Evolutionary conservation across 352 stramenopile genomes (phyloP).

Genomic region (Globisporangium spinosum): DNA sequence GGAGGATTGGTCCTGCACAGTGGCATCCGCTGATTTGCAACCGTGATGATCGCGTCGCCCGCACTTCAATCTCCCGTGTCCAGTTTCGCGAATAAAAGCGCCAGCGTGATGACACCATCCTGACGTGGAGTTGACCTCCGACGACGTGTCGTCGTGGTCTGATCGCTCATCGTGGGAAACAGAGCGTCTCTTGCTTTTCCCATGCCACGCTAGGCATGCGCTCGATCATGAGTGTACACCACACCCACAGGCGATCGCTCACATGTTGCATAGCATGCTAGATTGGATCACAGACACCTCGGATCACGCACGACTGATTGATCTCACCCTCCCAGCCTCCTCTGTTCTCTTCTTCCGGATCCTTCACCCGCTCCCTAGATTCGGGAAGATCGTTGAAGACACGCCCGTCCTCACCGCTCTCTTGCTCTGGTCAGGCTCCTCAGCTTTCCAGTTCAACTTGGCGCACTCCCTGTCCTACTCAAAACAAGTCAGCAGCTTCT

Average conservation of each 20-base stretch:
- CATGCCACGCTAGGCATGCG: background rate
- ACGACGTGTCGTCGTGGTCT: background rate
- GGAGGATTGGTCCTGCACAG: background rate
- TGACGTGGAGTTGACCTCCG: conserved; percentile 14
- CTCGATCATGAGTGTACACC: background rate
- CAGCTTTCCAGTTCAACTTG: background rate
- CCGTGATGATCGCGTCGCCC: conserved; percentile 3
- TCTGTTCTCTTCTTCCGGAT: background rate
- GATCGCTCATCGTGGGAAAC: conserved; percentile 8
- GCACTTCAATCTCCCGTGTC: conserved; percentile 1
- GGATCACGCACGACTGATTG: background rate
- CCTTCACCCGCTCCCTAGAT: background rate
- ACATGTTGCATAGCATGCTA: background rate
- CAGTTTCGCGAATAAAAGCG: conserved; percentile 10
- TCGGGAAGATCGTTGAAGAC: conserved; percentile 3
- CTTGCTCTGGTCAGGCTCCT: background rate
- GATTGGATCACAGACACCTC: background rate
- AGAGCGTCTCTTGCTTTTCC: background rate
- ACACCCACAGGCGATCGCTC: conserved; percentile 2
- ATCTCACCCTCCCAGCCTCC: background rate
- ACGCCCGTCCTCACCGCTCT: background rate
- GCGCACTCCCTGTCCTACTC: background rate
- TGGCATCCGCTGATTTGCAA: conserved; percentile 4
- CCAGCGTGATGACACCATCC: conserved; percentile 12
- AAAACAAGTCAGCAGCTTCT: background rate